phyloP scores from a whole-genome alignment of 768 basidiomycete genomes.

The Serendipita vermifera region DNA sequence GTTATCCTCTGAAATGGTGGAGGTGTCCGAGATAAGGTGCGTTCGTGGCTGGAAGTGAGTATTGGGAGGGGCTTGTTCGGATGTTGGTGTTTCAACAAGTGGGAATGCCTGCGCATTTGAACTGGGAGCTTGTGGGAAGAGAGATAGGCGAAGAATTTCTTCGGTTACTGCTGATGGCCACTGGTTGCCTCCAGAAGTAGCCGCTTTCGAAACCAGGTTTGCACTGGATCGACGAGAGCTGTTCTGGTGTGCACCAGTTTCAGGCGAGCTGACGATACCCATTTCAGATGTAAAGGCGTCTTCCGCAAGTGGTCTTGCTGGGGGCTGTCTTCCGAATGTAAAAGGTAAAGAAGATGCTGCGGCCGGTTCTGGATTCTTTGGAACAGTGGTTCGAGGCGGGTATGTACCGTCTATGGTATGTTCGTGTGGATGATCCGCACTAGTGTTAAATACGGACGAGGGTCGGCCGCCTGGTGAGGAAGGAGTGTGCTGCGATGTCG shows the following conservation, averaged over 20 bases:
- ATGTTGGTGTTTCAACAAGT: neutral
- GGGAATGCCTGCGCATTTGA: neutral
- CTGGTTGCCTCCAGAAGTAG: too few relatives aligned
- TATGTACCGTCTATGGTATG: slow-evolving; percentile 6
- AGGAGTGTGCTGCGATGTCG: neutral
- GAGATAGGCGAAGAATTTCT: too few relatives aligned
- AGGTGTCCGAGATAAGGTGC: neutral
- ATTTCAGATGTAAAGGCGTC: neutral
- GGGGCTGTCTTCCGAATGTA: slow-evolving; percentile 2
- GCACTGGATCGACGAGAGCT: too few relatives aligned
- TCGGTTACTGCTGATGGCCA: too few relatives aligned
- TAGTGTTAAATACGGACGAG: neutral
- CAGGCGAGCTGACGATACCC: too few relatives aligned
- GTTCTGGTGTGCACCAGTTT: too few relatives aligned
- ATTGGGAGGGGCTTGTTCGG: neutral
- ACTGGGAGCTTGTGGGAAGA: too few relatives aligned
- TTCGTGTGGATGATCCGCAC: neutral
- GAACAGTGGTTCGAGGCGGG: slow-evolving; percentile 6
- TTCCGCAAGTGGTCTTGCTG: neutral
- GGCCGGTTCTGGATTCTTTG: neutral
- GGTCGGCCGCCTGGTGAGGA: neutral
- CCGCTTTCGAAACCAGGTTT: too few relatives aligned
- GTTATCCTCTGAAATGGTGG: neutral
- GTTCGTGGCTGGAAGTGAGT: neutral
- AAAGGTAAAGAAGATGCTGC: slow-evolving; percentile 1